Evolutionary conservation across 1,284 basidiomycete genomes (phyloP), one percentile per base, ranked within the genome.

Genomic region (Ustilago shanxiensis): DNA sequence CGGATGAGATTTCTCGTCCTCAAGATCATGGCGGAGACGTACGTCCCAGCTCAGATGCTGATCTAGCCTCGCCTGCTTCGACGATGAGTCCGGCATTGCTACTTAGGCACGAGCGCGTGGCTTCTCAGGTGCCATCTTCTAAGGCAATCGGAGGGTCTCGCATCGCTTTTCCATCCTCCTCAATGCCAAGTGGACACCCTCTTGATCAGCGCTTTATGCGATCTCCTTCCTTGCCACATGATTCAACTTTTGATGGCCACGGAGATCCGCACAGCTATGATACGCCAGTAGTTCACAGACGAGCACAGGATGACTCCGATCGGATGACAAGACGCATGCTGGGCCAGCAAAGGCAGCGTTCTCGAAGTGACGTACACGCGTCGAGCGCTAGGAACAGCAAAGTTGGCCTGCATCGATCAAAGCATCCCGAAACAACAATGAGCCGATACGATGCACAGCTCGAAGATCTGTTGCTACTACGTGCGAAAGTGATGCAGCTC

Each of bases 381-480:
- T 66, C 64, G 18, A 31, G 37, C 22, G 18, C 45, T 10, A 41
- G 52, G 2, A 55, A 47, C 52, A 66, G 53, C 58, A 60, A 22
- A n/a, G 6, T 44, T 16, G 37, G 41, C 28, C 33, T 41, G 29
- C 22, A 44, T 51, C 39, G 44, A 58, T 28, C 58, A 7, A 29
- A 24, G 11, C 58, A 47, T 24, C 45, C 28, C 22, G 39, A 55
- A 10, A n/a, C 39, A 0, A 28, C 28, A 5, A 44, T 16, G 28
- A 69, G 60, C 37, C 55, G 66, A 39, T 69, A 63, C 45, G 67
- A 60, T 26, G 61, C 61, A 5, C 61, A 65, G 24, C 53, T 70
- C 20, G 67, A 64, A 31, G 61, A 70, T 26, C 61, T 70, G 22
- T 31, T 60, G 53, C 52, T 64, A 14, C 61, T 64, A 14, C 67